A percentile compares a stretch with the other conserved stretches of the same genome.
Conservation (phyloP, 129 eudicot species). For the Glebionis coronaria region DNA sequence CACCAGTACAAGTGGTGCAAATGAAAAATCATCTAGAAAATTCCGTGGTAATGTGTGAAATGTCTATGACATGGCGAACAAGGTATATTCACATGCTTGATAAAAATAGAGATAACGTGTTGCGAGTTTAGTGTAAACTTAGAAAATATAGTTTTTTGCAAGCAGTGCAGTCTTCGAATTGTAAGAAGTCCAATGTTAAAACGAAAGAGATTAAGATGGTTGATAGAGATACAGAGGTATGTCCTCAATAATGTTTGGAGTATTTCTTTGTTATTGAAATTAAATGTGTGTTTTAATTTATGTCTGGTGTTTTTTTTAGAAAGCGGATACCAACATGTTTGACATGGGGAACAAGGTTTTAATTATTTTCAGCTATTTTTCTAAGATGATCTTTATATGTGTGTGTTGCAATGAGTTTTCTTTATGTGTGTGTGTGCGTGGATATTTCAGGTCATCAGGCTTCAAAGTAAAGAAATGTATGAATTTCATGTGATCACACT, state of each 20-base stretch:
- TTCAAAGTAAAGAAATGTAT: too few species aligned
- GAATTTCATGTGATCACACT: too few species aligned
- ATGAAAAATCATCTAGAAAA: too few species aligned
- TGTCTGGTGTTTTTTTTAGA: conserved; percentile 31
- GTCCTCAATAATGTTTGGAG: conserved; percentile 19
- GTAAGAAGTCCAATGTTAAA: conserved; percentile 42
- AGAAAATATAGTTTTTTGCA: conserved; percentile 61
- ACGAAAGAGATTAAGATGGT: conserved; percentile 33
- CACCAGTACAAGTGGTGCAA: too few species aligned
- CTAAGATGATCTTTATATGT: too few species aligned
- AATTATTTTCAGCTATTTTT: background rate
- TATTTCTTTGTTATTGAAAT: too few species aligned
- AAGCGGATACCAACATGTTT: conserved; percentile 43
- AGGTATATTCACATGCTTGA: too few species aligned
- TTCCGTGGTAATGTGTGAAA: too few species aligned
- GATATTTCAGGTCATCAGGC: too few species aligned
- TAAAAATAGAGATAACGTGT: conserved; percentile 65
- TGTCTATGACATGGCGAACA: too few species aligned
- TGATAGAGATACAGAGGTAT: conserved; percentile 24
- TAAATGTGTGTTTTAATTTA: background rate
- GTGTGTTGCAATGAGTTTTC: too few species aligned
- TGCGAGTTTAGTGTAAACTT: conserved; percentile 63
- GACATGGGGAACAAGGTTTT: conserved; percentile 55
- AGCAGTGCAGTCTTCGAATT: conserved; percentile 63
- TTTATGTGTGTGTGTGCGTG: too few species aligned